Evolutionary conservation across 2,329 filamentous ascomycete genomes (phyloP).

Genomic region (Botryotinia calthae): DNA sequence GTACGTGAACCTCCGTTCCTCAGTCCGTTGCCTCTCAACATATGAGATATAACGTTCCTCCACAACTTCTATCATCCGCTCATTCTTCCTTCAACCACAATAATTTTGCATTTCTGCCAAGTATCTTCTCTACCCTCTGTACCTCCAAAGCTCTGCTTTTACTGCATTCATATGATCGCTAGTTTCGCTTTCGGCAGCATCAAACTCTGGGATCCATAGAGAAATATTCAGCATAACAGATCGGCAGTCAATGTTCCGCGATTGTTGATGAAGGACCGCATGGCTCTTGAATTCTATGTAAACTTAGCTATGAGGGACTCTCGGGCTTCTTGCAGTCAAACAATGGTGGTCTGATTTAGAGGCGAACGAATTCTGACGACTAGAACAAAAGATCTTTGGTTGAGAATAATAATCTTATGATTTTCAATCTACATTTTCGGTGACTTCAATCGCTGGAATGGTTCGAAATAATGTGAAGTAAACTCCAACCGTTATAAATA

Average conservation of each 20-base stretch:
- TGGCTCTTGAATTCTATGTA: not conserved
- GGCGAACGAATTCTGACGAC: not conserved
- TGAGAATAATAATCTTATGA: too few species aligned
- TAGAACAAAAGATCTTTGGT: not conserved
- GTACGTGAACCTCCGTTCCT: not conserved
- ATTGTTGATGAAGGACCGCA: not conserved
- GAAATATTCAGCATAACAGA: not conserved
- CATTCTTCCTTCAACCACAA: too few species aligned
- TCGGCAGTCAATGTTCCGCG: not conserved
- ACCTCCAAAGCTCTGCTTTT: not conserved
- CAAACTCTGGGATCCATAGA: not conserved
- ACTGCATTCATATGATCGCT: not conserved
- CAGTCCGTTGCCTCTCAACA: rapidly evolving
- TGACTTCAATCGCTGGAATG: rapidly evolving
- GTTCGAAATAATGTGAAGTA: not conserved
- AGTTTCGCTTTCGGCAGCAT: not conserved
- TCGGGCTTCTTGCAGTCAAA: not conserved
- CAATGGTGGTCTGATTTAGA: not conserved
- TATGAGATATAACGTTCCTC: not conserved
- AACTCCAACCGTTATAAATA: not conserved
- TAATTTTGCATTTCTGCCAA: not conserved
- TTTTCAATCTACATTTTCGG: too few species aligned
- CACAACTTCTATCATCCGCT: not conserved
- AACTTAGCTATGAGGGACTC: not conserved
- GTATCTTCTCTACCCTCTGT: not conserved